These are phyloP conservation scores for Leishmania arabica DNA, from an alignment of 208 protist species.

Conservation along the genomic window DNA sequence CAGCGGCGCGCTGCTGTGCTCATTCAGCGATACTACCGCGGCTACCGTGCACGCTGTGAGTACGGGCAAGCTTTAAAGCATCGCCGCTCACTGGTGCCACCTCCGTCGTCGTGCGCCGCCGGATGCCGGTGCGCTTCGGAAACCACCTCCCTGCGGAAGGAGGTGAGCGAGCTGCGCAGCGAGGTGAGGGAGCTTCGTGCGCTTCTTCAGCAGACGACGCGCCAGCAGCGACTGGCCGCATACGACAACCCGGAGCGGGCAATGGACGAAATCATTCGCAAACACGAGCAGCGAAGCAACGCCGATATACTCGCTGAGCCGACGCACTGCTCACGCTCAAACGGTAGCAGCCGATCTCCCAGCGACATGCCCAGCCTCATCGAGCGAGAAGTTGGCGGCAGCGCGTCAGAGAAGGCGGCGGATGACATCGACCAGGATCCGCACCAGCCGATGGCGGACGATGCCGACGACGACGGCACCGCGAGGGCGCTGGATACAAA, in stretches of 20 bases:
- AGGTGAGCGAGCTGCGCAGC: slow-evolving; percentile 35
- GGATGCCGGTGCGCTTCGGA: slow-evolving; percentile 12
- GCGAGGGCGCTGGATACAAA: neutral
- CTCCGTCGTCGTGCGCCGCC: neutral
- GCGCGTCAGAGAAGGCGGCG: slow-evolving; percentile 9
- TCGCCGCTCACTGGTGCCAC: neutral
- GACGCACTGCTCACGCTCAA: neutral
- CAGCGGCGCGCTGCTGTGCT: slow-evolving; percentile 58
- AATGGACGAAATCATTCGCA: slow-evolving; percentile 53
- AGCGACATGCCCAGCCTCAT: slow-evolving; percentile 25
- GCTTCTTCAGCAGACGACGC: slow-evolving; percentile 32
- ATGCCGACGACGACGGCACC: neutral
- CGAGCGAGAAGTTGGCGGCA: neutral
- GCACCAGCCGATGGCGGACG: neutral
- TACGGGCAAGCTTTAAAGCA: slow-evolving; percentile 41
- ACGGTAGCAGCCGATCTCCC: slow-evolving; percentile 11
- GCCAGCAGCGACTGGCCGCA: slow-evolving; percentile 31
- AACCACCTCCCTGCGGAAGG: slow-evolving; percentile 32
- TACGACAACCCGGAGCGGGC: slow-evolving; percentile 42
- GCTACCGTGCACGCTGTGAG: slow-evolving; percentile 51
- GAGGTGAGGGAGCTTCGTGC: slow-evolving; percentile 44
- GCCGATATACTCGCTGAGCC: neutral
- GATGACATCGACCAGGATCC: neutral
- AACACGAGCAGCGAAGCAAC: slow-evolving; percentile 17
- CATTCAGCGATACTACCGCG: slow-evolving; percentile 84